phyloP scores from a whole-genome alignment of 2,329 filamentous ascomycete genomes.

The Ophiocordyceps camponoti-rufipedis region DNA sequence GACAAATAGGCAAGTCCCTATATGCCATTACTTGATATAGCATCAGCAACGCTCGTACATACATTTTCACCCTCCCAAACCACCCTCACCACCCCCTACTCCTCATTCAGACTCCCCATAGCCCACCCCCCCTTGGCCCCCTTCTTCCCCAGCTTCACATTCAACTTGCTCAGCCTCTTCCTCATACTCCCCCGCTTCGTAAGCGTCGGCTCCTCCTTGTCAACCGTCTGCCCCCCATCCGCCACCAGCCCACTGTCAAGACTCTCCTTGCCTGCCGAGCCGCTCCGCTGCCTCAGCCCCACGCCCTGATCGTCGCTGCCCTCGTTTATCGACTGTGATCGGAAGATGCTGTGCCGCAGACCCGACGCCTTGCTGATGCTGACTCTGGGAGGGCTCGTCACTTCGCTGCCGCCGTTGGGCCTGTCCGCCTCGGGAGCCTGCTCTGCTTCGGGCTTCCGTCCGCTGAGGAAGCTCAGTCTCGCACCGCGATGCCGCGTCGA shows the following conservation, averaged over 20 bases:
- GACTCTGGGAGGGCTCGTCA: slow-evolving; percentile 13
- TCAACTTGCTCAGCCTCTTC: slow-evolving; percentile 63
- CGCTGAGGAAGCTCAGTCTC: slow-evolving; percentile 37
- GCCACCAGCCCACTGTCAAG: slow-evolving; percentile 9
- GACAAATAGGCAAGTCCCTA: too few species aligned
- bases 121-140: slow-evolving; percentile 32
- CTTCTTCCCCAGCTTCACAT: slow-evolving; percentile 57
- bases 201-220: slow-evolving; percentile 13
- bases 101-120: slow-evolving; percentile 38
- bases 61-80: too few species aligned
- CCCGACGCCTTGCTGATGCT: slow-evolving; percentile 11
- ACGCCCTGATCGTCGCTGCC: slow-evolving; percentile 5
- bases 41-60: too few species aligned
- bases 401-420: slow-evolving; percentile 13
- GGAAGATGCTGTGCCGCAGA: slow-evolving; percentile 25
- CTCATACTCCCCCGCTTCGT: slow-evolving; percentile 45
- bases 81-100: slow-evolving; percentile 8
- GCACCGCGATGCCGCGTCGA: slow-evolving; percentile 31
- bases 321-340: slow-evolving; percentile 16
- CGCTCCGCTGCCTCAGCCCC: slow-evolving; percentile 6
- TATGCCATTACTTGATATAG: too few species aligned
- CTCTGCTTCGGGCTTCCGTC: slow-evolving; percentile 26
- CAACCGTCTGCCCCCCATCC: slow-evolving; percentile 4
- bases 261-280: slow-evolving; percentile 10
- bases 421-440: slow-evolving; percentile 12